These are phyloP conservation scores for Poa pratensis DNA, from an alignment of 176 grass and related monocot genomes.

Conservation along the genomic window DNA sequence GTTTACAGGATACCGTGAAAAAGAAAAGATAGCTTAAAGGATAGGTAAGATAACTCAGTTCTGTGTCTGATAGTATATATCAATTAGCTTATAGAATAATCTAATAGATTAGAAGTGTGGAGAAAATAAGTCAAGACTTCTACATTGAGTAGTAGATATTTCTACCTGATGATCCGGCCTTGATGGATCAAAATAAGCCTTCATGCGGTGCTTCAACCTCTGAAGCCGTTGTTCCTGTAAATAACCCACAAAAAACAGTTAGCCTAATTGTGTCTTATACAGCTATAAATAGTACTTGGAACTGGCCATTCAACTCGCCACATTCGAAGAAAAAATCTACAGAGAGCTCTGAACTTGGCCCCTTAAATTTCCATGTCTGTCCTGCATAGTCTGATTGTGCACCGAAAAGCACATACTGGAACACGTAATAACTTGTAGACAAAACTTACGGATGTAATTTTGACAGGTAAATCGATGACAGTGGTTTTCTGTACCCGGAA, in stretches of 20 bases:
- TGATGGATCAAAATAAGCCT: conserved; percentile 86
- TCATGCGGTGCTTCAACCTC: conserved; percentile 87
- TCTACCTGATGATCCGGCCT: conserved; percentile 91
- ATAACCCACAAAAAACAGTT: conserved; percentile 36
- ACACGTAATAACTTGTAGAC: background rate
- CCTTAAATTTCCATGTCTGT: background rate
- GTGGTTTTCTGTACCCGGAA: conserved; percentile 6
- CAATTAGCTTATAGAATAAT: too few species aligned
- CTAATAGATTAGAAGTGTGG: background rate
- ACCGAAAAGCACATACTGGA: conserved; percentile 16
- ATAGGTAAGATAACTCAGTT: background rate
- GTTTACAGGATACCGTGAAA: background rate
- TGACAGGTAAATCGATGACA: background rate
- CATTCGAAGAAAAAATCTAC: background rate
- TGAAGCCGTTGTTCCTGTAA: conserved; percentile 89
- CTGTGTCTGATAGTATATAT: background rate
- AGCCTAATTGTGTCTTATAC: conserved; percentile 3
- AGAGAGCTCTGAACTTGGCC: conserved; percentile 16
- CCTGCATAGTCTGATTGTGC: background rate
- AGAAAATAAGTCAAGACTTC: background rate
- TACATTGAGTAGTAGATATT: background rate
- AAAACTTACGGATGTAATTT: background rate
- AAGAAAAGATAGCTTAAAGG: background rate
- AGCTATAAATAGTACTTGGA: background rate
- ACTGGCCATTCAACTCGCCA: background rate